phyloP scores from a whole-genome alignment of 2,329 filamentous ascomycete genomes.

The Colletotrichum tropicicola region DNA sequence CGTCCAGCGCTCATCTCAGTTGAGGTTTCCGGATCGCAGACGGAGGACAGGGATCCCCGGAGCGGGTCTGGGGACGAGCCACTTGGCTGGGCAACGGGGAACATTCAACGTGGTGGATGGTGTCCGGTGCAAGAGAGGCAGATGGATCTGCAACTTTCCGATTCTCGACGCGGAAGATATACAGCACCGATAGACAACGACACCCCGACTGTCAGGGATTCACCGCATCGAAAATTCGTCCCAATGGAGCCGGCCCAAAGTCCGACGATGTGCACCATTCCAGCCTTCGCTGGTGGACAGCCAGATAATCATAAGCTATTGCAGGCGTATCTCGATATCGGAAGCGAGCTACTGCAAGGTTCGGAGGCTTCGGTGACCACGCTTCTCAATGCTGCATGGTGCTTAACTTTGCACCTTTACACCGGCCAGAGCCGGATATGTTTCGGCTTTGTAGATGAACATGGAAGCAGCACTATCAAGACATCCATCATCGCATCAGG shows the following conservation, averaged over 20 bases:
- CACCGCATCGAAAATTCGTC: neutral
- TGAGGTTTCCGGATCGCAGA: neutral
- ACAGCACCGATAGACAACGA: neutral
- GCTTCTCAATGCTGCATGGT: neutral
- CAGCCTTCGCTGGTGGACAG: neutral
- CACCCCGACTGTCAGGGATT: neutral
- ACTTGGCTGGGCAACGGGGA: neutral
- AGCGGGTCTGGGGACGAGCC: neutral
- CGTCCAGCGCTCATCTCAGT: neutral
- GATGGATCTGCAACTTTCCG: too few relatives aligned
- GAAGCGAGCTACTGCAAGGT: neutral
- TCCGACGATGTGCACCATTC: neutral
- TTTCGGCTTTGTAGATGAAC: neutral
- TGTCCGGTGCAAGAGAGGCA: too few relatives aligned
- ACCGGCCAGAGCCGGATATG: neutral
- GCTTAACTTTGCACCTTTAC: neutral
- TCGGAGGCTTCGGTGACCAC: neutral
- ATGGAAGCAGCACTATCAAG: neutral
- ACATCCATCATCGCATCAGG: neutral
- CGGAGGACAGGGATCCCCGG: neutral
- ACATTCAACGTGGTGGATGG: neutral
- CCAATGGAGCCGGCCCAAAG: neutral
- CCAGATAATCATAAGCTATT: neutral
- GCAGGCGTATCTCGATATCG: neutral
- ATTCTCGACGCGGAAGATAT: neutral